phyloP scores from a whole-genome alignment of 1,284 basidiomycete genomes.

The Ganoderma multipileum region DNA sequence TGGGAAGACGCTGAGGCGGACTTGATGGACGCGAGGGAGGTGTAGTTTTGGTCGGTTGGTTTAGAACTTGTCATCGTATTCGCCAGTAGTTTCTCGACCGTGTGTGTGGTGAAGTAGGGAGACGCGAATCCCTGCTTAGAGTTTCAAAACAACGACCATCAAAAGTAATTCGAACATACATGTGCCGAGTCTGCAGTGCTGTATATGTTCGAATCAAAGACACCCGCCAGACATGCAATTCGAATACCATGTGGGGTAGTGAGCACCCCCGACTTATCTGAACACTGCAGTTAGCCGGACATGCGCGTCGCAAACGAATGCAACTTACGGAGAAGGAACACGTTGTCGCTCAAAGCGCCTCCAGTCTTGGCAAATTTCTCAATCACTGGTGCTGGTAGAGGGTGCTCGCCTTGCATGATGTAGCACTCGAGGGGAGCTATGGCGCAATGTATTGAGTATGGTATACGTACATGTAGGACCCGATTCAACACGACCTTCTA shows the following conservation, averaged over 20 bases:
- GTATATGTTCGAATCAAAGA: conserved; percentile 71
- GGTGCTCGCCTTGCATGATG: conserved; percentile 85
- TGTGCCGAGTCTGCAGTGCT: conserved; percentile 60
- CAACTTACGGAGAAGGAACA: conserved; percentile 83
- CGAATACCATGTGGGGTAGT: conserved; percentile 86
- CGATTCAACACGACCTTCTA: conserved; percentile 58
- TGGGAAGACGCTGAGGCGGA: conserved; percentile 65
- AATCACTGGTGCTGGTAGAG: conserved; percentile 75
- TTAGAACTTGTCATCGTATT: conserved; percentile 63
- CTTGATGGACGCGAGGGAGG: conserved; percentile 73
- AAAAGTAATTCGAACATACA: conserved; percentile 46
- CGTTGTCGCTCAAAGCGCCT: conserved; percentile 81
- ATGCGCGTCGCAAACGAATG: not conserved
- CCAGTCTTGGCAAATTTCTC: conserved; percentile 77
- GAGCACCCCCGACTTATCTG: conserved; percentile 85
- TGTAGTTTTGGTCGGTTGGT: conserved; percentile 52
- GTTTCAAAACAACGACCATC: not conserved
- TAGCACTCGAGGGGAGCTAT: conserved; percentile 90
- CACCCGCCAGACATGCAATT: conserved; percentile 86
- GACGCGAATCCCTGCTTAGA: conserved; percentile 67
- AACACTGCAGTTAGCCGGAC: not conserved
- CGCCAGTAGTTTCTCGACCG: conserved; percentile 74
- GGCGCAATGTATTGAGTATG: conserved; percentile 18
- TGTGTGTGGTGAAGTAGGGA: conserved; percentile 74
- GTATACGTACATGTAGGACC: conserved; percentile 11